Conservation (phyloP, 2,329 filamentous ascomycete species). For the Sporothrix schenckii region DNA sequence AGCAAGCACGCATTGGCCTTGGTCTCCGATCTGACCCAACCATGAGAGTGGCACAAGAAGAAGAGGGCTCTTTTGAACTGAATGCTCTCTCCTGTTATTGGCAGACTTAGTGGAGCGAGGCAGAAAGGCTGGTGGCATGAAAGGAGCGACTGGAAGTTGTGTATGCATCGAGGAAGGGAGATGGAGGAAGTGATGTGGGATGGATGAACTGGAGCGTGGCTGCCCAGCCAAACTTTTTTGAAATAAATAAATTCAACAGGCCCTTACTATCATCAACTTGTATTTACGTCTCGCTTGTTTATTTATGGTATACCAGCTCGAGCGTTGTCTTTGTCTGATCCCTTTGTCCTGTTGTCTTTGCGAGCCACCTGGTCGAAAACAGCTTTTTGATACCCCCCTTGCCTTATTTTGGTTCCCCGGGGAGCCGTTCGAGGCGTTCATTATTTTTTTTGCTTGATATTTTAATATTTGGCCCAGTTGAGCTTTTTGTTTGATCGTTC, state of each 20-base stretch:
- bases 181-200: not conserved
- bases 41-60: not conserved
- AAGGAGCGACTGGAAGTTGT: not conserved
- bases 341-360: not conserved
- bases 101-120: not conserved
- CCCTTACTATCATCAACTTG: no score
- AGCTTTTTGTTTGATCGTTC: not conserved
- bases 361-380: not conserved
- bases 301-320: not conserved
- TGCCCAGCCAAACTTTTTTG: not conserved
- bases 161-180: not conserved
- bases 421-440: not conserved
- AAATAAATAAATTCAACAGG: no score
- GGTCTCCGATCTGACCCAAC: not conserved
- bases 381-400: constrained; percentile 17
- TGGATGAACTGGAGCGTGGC: constrained; percentile 6
- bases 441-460: not conserved
- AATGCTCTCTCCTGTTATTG: not conserved
- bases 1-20: not conserved
- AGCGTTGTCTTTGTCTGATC: not conserved
- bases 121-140: not conserved
- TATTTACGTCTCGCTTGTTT: not conserved
- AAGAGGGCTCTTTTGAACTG: not conserved
- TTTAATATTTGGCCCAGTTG: not conserved
- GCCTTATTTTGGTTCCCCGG: not conserved